These are phyloP conservation scores for Tulasnella sp. DNA, from an alignment of 768 basidiomycete genomes.

Conservation along the genomic window DNA sequence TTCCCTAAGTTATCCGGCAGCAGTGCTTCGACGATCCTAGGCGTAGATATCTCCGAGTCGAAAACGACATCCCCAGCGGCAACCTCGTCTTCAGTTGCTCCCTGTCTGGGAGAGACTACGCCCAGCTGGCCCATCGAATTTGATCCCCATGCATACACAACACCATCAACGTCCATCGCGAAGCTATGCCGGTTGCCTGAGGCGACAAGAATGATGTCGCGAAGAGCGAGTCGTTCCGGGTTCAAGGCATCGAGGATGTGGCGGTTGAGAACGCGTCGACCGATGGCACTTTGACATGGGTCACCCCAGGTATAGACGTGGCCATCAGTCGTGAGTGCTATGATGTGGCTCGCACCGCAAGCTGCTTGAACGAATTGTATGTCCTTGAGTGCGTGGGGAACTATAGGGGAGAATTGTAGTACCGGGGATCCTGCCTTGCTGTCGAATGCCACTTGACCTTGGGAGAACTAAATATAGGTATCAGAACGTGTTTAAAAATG, in stretches of 20 bases:
- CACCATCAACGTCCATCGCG: conserved; percentile 73
- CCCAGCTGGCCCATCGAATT: conserved; percentile 71
- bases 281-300: conserved; percentile 83
- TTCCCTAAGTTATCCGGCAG: conserved; percentile 45
- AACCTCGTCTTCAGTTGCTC: neutral
- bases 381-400: conserved; percentile 27
- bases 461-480: conserved; percentile 22
- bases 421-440: conserved; percentile 42
- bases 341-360: conserved; percentile 78
- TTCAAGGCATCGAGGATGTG: conserved; percentile 81
- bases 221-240: conserved; percentile 75
- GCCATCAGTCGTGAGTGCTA: conserved; percentile 82
- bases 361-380: conserved; percentile 56
- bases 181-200: conserved; percentile 83
- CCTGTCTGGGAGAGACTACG: conserved; percentile 22
- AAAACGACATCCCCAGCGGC: neutral
- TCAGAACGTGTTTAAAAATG: neutral
- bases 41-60: conserved; percentile 50
- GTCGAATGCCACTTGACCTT: conserved; percentile 74
- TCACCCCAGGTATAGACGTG: conserved; percentile 84
- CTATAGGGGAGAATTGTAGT: conserved; percentile 53
- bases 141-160: conserved; percentile 92
- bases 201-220: conserved; percentile 60
- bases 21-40: conserved; percentile 48
- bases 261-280: conserved; percentile 79